These are phyloP conservation scores for Trichoderma atroviride DNA, from an alignment of 2,329 filamentous ascomycete genomes.

Conservation along the genomic window DNA sequence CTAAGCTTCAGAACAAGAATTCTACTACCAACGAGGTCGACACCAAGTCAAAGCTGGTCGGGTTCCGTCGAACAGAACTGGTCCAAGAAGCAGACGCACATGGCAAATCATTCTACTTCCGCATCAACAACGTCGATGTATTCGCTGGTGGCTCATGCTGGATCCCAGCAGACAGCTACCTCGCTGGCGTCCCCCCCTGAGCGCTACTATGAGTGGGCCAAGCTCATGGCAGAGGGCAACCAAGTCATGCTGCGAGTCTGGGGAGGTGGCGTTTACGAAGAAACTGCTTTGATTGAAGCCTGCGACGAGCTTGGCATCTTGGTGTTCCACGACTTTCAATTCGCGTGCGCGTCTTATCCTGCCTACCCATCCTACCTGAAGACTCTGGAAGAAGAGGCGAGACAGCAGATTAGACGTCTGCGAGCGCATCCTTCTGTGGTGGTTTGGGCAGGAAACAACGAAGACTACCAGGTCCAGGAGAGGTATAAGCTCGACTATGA, in stretches of 20 bases:
- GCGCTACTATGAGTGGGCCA: constrained; percentile 55
- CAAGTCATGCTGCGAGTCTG: constrained; percentile 36
- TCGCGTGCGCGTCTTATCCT: constrained; percentile 68
- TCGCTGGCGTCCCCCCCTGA: constrained; percentile 65
- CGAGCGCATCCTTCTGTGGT: constrained; percentile 68
- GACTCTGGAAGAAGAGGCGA: constrained; percentile 62
- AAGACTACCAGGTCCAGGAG: constrained; percentile 78
- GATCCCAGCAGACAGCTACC: constrained; percentile 78
- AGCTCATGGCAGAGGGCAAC: constrained; percentile 61
- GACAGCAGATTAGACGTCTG: constrained; percentile 62
- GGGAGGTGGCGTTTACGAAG: constrained; percentile 55
- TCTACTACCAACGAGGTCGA: neutral
- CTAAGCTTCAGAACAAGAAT: constrained; percentile 3
- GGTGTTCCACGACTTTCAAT: constrained; percentile 76
- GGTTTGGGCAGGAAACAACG: constrained; percentile 81
- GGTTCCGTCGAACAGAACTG: constrained; percentile 63
- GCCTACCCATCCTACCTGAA: constrained; percentile 60
- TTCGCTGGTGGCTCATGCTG: constrained; percentile 78
- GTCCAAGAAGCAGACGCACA: constrained; percentile 59
- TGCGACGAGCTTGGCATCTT: constrained; percentile 70
- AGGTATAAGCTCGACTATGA: constrained; percentile 69
- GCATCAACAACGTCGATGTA: constrained; percentile 70
- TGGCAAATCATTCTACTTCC: constrained; percentile 74
- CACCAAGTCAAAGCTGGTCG: constrained; percentile 55
- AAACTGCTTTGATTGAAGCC: constrained; percentile 63